Conservation (phyloP, 306 rosid genomes). For the Prunus armeniaca region DNA sequence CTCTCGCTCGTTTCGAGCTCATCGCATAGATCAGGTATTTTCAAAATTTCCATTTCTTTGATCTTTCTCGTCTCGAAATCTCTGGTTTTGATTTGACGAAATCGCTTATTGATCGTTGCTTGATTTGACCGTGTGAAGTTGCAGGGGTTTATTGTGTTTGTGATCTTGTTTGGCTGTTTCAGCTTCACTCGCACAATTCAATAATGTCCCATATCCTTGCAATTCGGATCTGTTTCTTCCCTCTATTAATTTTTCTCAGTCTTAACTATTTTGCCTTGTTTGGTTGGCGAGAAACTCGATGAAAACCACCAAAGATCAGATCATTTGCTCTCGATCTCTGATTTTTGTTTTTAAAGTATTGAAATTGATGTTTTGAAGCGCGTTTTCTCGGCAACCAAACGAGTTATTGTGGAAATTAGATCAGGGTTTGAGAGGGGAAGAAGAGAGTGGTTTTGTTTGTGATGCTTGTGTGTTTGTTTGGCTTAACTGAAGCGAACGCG, state of each 20-base stretch:
- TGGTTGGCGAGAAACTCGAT: conserved; percentile 13
- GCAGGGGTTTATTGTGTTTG: conserved; percentile 28
- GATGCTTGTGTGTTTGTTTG: conserved; percentile 22
- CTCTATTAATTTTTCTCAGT: not conserved
- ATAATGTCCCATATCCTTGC: conserved; percentile 78
- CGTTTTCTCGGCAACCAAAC: not conserved
- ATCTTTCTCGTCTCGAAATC: not conserved
- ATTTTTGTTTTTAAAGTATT: not conserved
- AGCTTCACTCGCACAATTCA: conserved; percentile 21
- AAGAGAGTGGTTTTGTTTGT: conserved; percentile 1
- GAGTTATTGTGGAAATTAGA: not conserved
- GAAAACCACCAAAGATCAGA: not conserved
- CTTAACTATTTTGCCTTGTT: not conserved
- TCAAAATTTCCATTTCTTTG: too few relatives aligned
- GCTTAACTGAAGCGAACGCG: conserved; percentile 70
- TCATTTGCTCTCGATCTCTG: not conserved
- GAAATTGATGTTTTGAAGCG: not conserved
- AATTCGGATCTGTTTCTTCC: not conserved
- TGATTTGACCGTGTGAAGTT: conserved; percentile 2
- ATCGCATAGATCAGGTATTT: conserved; percentile 3
- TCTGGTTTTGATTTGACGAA: not conserved
- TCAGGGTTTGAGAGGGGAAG: too few relatives aligned
- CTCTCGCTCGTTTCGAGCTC: not conserved
- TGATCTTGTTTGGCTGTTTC: conserved; percentile 32
- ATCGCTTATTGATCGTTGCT: not conserved